A percentile compares a stretch with the other conserved stretches of the same genome.
These are phyloP conservation scores for Pseudogymnoascus sp. DNA, from an alignment of 2,329 filamentous ascomycete genomes.

Conservation along the genomic window DNA sequence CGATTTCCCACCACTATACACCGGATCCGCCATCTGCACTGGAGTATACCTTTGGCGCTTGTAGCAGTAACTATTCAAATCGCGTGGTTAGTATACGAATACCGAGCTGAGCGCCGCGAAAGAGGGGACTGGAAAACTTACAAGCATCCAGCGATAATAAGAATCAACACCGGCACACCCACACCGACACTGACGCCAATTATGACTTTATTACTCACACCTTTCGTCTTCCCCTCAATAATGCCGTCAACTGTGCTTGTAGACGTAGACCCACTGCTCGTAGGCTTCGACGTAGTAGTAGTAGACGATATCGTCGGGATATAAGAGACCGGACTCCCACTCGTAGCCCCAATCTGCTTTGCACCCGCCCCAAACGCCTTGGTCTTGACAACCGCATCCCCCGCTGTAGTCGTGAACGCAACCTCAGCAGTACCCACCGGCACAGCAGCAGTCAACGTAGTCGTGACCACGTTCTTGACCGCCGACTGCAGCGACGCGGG, in stretches of 20 bases:
- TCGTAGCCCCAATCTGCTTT: conserved; percentile 31
- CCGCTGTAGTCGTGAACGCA: conserved; percentile 33
- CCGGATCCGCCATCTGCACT: not conserved
- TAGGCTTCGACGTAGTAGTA: not conserved
- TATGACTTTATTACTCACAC: conserved; percentile 38
- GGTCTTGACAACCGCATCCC: conserved; percentile 26
- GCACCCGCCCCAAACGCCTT: conserved; percentile 37
- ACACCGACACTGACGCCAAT: conserved; percentile 42
- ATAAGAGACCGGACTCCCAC: conserved; percentile 39
- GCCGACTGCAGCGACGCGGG: conserved; percentile 43
- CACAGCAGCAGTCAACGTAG: conserved; percentile 36
- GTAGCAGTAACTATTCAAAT: not conserved
- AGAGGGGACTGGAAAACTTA: conserved; percentile 12
- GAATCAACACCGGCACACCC: conserved; percentile 34
- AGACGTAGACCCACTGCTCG: conserved; percentile 1
- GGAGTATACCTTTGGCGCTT: not conserved
- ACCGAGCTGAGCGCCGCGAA: too few species aligned
- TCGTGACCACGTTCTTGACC: conserved; percentile 30
- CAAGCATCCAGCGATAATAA: conserved; percentile 20
- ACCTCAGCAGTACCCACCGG: conserved; percentile 30
- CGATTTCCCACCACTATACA: not conserved
- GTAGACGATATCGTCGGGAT: conserved; percentile 29
- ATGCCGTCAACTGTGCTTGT: conserved; percentile 8
- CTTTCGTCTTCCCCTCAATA: conserved; percentile 24
- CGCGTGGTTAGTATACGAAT: not conserved